Evolutionary conservation across 257 asterid genomes (phyloP).

Genomic region (Ilex asprella): DNA sequence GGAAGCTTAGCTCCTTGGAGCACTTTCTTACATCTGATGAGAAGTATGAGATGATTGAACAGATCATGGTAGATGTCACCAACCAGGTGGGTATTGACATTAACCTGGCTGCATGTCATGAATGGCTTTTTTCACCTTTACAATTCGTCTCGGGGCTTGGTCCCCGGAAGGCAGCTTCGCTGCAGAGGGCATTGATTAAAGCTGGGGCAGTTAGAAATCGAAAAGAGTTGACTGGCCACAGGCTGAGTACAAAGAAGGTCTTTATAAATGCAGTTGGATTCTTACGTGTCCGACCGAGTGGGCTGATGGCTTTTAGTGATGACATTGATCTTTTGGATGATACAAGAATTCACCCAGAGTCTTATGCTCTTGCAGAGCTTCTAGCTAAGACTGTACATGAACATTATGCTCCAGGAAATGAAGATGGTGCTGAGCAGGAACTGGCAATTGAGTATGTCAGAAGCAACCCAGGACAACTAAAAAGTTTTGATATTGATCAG

Average conservation of each 20-base stretch:
- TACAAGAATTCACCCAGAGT: constrained; percentile 95
- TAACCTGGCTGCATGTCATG: constrained; percentile 52
- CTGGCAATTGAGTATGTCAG: constrained; percentile 93
- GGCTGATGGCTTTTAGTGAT: constrained; percentile 66
- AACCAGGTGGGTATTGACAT: constrained; percentile 91
- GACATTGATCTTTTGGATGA: constrained; percentile 85
- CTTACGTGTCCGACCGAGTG: constrained; percentile 80
- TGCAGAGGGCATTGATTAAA: constrained; percentile 79
- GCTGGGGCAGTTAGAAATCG: constrained; percentile 82
- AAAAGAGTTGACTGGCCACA: constrained; percentile 74
- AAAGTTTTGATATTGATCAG: constrained; percentile 53
- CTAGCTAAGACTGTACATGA: constrained; percentile 79
- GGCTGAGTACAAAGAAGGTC: constrained; percentile 73
- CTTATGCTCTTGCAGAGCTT: constrained; percentile 80
- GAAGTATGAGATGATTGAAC: constrained; percentile 79
- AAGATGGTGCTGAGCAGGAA: constrained; percentile 85
- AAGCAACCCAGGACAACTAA: constrained; percentile 75
- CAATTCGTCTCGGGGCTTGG: constrained; percentile 96
- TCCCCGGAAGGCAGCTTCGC: constrained; percentile 87
- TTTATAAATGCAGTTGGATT: constrained; percentile 93
- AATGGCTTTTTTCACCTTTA: constrained; percentile 90
- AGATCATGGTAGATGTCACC: constrained; percentile 87
- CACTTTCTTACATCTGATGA: constrained; percentile 86
- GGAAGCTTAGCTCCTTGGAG: constrained; percentile 85
- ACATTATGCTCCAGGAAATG: constrained; percentile 55